These are phyloP conservation scores for Neofusicoccum ribis DNA, from an alignment of 2,329 filamentous ascomycete genomes.

Conservation along the genomic window DNA sequence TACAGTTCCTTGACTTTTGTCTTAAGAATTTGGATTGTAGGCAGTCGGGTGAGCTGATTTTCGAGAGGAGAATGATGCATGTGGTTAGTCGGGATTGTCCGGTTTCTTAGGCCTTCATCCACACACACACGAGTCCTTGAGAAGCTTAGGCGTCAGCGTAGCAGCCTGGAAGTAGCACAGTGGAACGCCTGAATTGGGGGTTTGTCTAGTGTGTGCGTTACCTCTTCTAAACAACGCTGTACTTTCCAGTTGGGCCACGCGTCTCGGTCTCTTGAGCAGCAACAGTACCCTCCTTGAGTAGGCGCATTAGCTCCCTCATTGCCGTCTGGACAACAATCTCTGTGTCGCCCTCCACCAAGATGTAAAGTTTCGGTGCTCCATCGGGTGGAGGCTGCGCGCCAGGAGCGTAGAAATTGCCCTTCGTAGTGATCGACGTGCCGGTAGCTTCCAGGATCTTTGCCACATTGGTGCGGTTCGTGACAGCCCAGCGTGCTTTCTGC, in stretches of 20 bases:
- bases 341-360: conserved; percentile 95
- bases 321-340: conserved; percentile 89
- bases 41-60: too few relatives aligned
- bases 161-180: background rate
- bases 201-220: background rate
- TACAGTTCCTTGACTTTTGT: too few relatives aligned
- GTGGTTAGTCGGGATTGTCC: background rate
- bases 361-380: conserved; percentile 91
- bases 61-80: background rate
- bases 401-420: conserved; percentile 82
- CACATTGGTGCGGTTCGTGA: conserved; percentile 97
- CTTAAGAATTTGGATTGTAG: too few relatives aligned
- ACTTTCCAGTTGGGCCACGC: conserved; percentile 73
- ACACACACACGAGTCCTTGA: background rate
- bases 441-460: conserved; percentile 96
- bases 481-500: conserved; percentile 96
- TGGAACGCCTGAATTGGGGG: background rate
- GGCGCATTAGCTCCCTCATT: conserved; percentile 82
- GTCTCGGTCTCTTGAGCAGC: conserved; percentile 85
- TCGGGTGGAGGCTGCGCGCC: conserved; percentile 75
- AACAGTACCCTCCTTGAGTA: conserved; percentile 87
- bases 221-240: conserved; percentile 60
- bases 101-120: background rate
- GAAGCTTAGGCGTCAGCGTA: conserved; percentile 17
- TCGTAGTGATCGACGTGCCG: conserved; percentile 94